Conservation (phyloP, 2,329 filamentous ascomycete species). For the Aureobasidium sp. region DNA sequence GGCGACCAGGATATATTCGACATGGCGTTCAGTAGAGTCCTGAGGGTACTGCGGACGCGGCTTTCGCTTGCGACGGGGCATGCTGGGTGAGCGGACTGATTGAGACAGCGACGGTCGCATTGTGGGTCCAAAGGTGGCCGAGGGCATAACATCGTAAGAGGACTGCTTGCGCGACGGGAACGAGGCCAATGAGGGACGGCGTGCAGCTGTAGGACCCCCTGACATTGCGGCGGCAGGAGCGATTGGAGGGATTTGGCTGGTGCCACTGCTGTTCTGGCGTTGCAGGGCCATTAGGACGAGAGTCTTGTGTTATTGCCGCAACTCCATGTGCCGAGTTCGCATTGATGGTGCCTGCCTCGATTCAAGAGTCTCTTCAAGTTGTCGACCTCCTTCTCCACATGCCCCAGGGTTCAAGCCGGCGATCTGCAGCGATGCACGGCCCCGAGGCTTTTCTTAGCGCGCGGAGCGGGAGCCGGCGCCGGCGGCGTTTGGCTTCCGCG, state of each 20-base stretch:
- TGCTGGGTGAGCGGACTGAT: neutral
- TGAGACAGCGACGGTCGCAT: neutral
- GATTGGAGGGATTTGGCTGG: constrained; percentile 1
- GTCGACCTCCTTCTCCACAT: neutral
- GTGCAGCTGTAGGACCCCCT: constrained; percentile 16
- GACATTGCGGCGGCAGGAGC: constrained; percentile 3
- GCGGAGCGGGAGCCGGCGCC: neutral
- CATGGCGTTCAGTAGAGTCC: constrained; percentile 65
- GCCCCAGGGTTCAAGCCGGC: neutral
- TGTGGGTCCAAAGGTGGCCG: neutral
- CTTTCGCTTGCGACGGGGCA: constrained; percentile 17
- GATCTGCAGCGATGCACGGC: neutral
- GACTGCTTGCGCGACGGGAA: constrained; percentile 28
- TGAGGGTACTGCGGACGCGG: constrained; percentile 42
- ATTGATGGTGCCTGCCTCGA: neutral
- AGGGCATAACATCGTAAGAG: constrained; percentile 8
- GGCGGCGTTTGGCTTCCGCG: neutral
- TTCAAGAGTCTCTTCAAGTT: neutral
- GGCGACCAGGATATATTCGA: constrained; percentile 96
- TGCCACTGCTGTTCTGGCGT: constrained; percentile 12
- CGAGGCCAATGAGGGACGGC: constrained; percentile 34
- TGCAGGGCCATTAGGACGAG: neutral
- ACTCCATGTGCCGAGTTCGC: neutral
- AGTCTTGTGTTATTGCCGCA: neutral
- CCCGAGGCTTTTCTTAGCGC: neutral